Evolutionary conservation across 768 basidiomycete species (phyloP).

Genomic region (Astraeus odoratus): DNA sequence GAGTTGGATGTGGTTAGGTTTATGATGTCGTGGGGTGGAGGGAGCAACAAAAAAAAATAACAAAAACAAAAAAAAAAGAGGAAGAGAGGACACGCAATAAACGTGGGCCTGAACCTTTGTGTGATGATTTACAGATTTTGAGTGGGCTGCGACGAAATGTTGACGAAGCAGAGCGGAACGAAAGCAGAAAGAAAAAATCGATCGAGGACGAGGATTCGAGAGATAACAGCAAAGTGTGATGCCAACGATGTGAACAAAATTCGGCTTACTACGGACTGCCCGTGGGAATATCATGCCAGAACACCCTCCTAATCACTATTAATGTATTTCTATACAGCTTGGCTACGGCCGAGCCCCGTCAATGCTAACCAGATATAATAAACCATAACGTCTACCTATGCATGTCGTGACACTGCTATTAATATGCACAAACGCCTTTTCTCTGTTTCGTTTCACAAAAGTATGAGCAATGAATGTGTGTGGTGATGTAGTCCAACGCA

Average conservation of each 20-base stretch:
- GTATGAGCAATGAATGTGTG: too few relatives aligned
- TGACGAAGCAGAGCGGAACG: slow-evolving; percentile 7
- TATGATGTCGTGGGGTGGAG: slow-evolving; percentile 13
- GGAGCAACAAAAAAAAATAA: too few relatives aligned
- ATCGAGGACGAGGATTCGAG: slow-evolving; percentile 23
- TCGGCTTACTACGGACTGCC: slow-evolving; percentile 17
- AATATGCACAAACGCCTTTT: too few relatives aligned
- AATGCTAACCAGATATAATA: too few relatives aligned
- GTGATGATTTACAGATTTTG: slow-evolving; percentile 2
- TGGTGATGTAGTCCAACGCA: too few relatives aligned
- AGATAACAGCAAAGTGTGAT: slow-evolving; percentile 28
- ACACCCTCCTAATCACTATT: neutral
- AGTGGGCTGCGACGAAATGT: neutral
- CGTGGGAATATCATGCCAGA: slow-evolving; percentile 30
- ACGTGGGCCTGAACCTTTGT: neutral
- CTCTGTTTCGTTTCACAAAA: too few relatives aligned
- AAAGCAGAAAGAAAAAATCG: slow-evolving; percentile 22
- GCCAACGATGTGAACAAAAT: slow-evolving; percentile 24
- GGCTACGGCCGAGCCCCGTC: too few relatives aligned
- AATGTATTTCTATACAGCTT: too few relatives aligned
- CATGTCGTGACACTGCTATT: too few relatives aligned
- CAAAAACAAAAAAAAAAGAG: slow-evolving; percentile 22
- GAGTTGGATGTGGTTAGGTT: too few relatives aligned
- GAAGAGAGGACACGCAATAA: slow-evolving; percentile 12
- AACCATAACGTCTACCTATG: too few relatives aligned